Evolutionary conservation across 1,284 basidiomycete species (phyloP).

Genomic region (Hypsizygus ulmarius): DNA sequence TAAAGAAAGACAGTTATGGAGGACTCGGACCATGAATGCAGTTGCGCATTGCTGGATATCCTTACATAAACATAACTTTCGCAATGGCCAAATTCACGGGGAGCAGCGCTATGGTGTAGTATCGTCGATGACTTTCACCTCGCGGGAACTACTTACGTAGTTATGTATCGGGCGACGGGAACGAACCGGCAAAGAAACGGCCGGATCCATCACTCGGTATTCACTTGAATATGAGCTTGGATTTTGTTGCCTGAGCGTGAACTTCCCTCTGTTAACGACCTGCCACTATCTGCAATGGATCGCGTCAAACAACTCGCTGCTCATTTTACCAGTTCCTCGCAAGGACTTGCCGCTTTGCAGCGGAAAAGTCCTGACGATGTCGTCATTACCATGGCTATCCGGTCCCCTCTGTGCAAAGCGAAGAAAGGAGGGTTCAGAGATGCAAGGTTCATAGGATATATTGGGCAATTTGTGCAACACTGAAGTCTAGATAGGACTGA

Average conservation of each 20-base stretch:
- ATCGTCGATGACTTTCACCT: too few relatives aligned
- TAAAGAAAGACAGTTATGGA: too few relatives aligned
- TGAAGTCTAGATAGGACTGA: constrained; percentile 49
- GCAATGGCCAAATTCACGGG: too few relatives aligned
- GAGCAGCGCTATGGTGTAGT: too few relatives aligned
- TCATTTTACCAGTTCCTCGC: constrained; percentile 47
- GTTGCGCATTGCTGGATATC: too few relatives aligned
- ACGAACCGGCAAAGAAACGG: too few relatives aligned
- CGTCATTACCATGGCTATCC: constrained; percentile 76
- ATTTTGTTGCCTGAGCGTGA: background rate
- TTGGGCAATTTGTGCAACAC: background rate
- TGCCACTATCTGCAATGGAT: constrained; percentile 36
- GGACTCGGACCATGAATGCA: too few relatives aligned
- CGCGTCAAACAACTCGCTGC: constrained; percentile 65
- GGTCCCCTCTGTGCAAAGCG: constrained; percentile 74
- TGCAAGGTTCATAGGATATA: constrained; percentile 45
- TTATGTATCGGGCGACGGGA: too few relatives aligned
- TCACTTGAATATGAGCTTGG: background rate
- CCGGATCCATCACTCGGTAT: too few relatives aligned
- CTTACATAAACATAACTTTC: too few relatives aligned
- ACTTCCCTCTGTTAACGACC: constrained; percentile 1
- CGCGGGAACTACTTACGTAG: too few relatives aligned
- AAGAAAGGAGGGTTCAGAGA: constrained; percentile 82
- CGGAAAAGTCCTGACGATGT: constrained; percentile 68
- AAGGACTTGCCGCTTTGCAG: constrained; percentile 47